A percentile compares a stretch with the other conserved stretches of the same genome.
Evolutionary conservation across 192 early-diverging fungal genomes (phyloP).

Genomic region (Pilaira anomala): DNA sequence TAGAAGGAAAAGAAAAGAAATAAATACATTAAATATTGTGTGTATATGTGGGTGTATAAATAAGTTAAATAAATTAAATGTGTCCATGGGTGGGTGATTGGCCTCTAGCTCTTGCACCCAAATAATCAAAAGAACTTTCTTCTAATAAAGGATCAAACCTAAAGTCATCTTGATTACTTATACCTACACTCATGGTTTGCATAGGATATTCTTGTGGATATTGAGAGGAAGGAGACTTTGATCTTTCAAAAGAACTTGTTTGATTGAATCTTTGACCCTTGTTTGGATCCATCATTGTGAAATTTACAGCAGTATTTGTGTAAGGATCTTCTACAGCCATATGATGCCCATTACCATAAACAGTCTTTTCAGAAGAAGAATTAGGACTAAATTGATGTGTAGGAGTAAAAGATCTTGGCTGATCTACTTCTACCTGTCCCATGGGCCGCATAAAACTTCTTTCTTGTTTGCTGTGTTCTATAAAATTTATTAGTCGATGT

Average conservation of each 20-base stretch:
- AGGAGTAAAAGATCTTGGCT: constrained; percentile 4
- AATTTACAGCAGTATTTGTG: background rate
- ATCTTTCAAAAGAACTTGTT: background rate
- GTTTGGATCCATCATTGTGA: constrained; percentile 9
- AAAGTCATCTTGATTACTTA: background rate
- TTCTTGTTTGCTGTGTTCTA: background rate
- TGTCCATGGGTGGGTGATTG: background rate
- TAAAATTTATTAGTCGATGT: constrained; percentile 14
- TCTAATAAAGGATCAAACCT: background rate
- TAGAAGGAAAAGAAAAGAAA: too few species aligned
- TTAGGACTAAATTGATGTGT: constrained; percentile 1
- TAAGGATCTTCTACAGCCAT: constrained; percentile 14
- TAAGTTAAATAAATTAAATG: constrained; percentile 7
- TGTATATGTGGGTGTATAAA: too few species aligned
- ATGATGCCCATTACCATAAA: background rate
- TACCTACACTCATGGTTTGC: background rate
- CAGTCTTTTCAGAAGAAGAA: background rate
- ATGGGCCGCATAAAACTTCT: constrained; percentile 7
- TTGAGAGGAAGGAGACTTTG: background rate
- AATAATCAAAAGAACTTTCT: background rate
- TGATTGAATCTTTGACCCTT: background rate
- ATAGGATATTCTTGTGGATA: background rate
- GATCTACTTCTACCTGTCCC: background rate
- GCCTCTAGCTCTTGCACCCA: background rate
- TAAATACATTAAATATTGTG: too few species aligned